Percentiles rank a stretch among this genome's conserved stretches.
phyloP scores from a whole-genome alignment of 176 grass and related monocot genomes.

The Rhipidocladum racemiflorum region DNA sequence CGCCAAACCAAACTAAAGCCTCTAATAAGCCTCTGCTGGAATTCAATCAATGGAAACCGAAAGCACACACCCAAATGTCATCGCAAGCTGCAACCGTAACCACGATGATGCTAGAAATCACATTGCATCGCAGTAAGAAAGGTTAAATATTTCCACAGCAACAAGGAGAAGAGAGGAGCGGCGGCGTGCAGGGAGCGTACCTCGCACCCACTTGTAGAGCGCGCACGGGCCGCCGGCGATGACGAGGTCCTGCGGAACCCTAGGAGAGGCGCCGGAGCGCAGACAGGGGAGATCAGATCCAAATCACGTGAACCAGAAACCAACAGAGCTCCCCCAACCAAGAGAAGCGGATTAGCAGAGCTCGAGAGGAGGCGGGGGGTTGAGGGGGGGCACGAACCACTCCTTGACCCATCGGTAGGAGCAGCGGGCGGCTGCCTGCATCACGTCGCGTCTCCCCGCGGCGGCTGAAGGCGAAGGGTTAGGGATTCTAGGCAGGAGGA shows the following conservation, averaged over 20 bases:
- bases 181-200: constrained; percentile 34
- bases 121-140: neutral
- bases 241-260: constrained; percentile 80
- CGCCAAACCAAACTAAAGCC: neutral
- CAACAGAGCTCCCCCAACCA: constrained; percentile 1
- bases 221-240: constrained; percentile 66
- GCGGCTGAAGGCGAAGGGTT: too few species aligned
- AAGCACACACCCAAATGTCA: neutral
- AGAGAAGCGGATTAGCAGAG: neutral
- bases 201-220: constrained; percentile 94
- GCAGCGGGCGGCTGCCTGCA: constrained; percentile 34
- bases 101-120: neutral
- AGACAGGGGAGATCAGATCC: constrained; percentile 10
- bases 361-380: neutral
- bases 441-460: neutral
- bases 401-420: constrained; percentile 77
- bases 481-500: too few species aligned
- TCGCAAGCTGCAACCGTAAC: neutral
- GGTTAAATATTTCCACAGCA: neutral
- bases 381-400: constrained; percentile 35
- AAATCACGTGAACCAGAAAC: neutral
- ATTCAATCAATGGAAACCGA: constrained; percentile 4
- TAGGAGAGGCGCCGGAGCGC: neutral
- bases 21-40: constrained; percentile 4
- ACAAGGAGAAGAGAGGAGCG: neutral